Conservation (phyloP, 1,284 basidiomycete genomes). For the Coriolopsis trogii region DNA sequence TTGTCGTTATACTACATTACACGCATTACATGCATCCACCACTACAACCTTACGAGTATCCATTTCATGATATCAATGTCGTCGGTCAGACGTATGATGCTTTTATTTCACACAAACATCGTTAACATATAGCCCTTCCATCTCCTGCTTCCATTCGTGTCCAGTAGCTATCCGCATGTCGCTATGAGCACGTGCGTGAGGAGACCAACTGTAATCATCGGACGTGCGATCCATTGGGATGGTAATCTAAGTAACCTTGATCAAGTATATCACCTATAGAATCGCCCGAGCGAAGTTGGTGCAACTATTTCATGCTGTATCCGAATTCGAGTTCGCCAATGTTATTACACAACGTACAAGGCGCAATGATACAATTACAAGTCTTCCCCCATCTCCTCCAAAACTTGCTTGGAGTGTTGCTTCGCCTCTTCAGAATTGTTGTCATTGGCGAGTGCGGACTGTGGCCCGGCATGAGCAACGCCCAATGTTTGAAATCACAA, state of each 20-base stretch:
- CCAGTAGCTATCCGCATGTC: neutral
- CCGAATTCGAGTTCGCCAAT: neutral
- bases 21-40: no score
- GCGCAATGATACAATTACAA: neutral
- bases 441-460: conserved; percentile 47
- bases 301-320: no score
- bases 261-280: no score
- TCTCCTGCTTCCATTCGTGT: neutral
- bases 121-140: neutral
- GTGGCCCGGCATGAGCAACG: neutral
- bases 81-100: no score
- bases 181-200: no score
- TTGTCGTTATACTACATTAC: no score
- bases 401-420: conserved; percentile 42
- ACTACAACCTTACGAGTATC: neutral
- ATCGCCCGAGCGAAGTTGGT: no score
- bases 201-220: no score
- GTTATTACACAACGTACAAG: neutral
- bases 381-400: conserved; percentile 37
- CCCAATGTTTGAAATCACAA: neutral
- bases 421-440: conserved; percentile 52
- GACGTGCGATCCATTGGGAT: no score
- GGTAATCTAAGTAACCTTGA: no score
- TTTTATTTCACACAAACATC: conserved; percentile 1
- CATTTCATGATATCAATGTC: no score